These are phyloP conservation scores for Austroboletus niveus DNA, from an alignment of 1,284 basidiomycete species.

Conservation along the genomic window DNA sequence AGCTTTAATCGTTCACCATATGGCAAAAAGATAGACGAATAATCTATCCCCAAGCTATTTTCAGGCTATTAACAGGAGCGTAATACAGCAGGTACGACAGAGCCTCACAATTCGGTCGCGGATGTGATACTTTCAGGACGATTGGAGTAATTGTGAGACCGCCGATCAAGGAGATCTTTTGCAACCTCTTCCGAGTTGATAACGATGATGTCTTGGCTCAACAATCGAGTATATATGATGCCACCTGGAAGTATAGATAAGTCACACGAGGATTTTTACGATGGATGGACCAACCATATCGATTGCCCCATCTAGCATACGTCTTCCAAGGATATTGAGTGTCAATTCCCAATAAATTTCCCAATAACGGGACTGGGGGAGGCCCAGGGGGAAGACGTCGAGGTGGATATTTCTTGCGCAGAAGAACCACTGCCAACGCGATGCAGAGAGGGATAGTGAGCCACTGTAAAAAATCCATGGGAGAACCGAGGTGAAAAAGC, in stretches of 20 bases:
- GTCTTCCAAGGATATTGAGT: constrained; percentile 20
- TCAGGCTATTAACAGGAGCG: background rate
- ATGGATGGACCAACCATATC: constrained; percentile 19
- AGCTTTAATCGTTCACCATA: constrained; percentile 28
- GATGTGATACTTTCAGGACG: constrained; percentile 16
- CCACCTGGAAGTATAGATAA: constrained; percentile 10
- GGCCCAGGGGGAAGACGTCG: constrained; percentile 12
- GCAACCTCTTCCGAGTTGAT: constrained; percentile 2
- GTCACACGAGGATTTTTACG: background rate
- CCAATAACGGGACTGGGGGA: constrained; percentile 14
- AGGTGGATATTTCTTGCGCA: constrained; percentile 7
- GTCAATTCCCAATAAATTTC: constrained; percentile 20
- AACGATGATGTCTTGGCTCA: constrained; percentile 16
- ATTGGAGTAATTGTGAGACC: constrained; percentile 23
- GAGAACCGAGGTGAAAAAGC: background rate
- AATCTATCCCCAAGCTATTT: constrained; percentile 20
- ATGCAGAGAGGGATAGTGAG: constrained; percentile 9
- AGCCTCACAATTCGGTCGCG: constrained; percentile 19
- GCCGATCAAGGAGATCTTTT: constrained; percentile 19
- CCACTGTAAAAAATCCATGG: background rate
- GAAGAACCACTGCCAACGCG: constrained; percentile 2
- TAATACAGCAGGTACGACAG: background rate
- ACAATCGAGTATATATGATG: constrained; percentile 21
- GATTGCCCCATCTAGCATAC: constrained; percentile 20
- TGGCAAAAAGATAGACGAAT: constrained; percentile 20